Conservation (phyloP, 2,329 filamentous ascomycete species). For the Penicillium aurantiogriseum region DNA sequence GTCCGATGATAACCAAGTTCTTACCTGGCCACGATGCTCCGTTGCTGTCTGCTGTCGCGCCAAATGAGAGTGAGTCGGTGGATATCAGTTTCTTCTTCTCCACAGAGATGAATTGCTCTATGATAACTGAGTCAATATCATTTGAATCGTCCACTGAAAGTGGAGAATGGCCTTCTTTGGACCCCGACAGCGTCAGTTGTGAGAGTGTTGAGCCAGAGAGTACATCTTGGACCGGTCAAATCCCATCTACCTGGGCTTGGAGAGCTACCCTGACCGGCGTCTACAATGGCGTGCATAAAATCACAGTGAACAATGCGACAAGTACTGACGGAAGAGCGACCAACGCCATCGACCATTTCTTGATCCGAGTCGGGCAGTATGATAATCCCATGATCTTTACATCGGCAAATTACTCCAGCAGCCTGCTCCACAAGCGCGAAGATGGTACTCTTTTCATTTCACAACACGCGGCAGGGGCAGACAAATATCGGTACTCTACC, state of each 20-base stretch:
- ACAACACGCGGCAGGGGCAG: conserved; percentile 62
- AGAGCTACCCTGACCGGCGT: conserved; percentile 55
- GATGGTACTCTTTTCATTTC: conserved; percentile 50
- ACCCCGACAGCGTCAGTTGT: conserved; percentile 49
- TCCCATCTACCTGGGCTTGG: conserved; percentile 56
- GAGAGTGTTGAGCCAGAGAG: conserved; percentile 36
- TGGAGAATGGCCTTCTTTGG: conserved; percentile 46
- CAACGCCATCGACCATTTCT: conserved; percentile 58
- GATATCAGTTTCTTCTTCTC: conserved; percentile 60
- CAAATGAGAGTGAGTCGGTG: conserved; percentile 46
- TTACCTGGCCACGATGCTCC: conserved; percentile 61
- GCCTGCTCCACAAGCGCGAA: conserved; percentile 49
- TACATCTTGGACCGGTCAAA: conserved; percentile 49
- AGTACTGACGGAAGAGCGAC: conserved; percentile 47
- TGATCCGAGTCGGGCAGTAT: conserved; percentile 58
- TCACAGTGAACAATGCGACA: conserved; percentile 57
- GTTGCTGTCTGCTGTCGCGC: conserved; percentile 49
- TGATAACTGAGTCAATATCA: conserved; percentile 50
- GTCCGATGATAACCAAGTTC: conserved; percentile 61
- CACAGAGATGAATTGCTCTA: conserved; percentile 60
- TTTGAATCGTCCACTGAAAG: conserved; percentile 55
- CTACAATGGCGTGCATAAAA: conserved; percentile 59
- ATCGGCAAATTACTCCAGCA: conserved; percentile 58
- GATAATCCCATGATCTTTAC: conserved; percentile 63
- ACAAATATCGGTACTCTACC: conserved; percentile 61